Evolutionary conservation across 495 filamentous ascomycete species (phyloP).

Genomic region (Peziza echinospora): DNA sequence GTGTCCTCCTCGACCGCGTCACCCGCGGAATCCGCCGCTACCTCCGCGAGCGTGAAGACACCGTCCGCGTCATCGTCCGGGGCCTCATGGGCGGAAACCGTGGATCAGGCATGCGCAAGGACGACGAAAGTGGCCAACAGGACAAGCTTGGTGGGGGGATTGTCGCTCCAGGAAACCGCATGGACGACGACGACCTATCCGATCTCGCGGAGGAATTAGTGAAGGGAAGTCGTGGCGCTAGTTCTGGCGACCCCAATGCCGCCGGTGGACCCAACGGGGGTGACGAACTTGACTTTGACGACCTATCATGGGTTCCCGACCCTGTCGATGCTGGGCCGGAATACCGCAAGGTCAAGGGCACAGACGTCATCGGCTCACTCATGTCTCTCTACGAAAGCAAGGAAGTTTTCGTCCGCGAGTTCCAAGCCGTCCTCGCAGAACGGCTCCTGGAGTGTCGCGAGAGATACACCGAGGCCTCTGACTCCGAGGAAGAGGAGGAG

Average conservation of each 20-base stretch:
- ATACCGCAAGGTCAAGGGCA: constrained; percentile 67
- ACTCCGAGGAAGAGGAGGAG: constrained; percentile 45
- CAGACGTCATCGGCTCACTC: constrained; percentile 80
- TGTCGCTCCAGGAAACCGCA: not conserved
- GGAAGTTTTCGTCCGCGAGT: constrained; percentile 81
- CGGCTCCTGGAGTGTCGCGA: constrained; percentile 51
- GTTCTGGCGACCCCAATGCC: constrained; percentile 24
- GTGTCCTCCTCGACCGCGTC: constrained; percentile 72
- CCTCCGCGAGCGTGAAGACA: constrained; percentile 82
- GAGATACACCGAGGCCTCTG: no score
- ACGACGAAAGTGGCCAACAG: not conserved
- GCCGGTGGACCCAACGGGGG: constrained; percentile 21
- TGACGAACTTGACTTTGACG: constrained; percentile 64
- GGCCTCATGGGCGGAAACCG: constrained; percentile 55
- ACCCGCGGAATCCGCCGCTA: constrained; percentile 67
- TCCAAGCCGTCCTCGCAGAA: constrained; percentile 65
- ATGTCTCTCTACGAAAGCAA: constrained; percentile 70
- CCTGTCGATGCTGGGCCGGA: constrained; percentile 83
- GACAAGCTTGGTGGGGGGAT: no score
- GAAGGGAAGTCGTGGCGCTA: constrained; percentile 28
- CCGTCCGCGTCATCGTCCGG: constrained; percentile 63
- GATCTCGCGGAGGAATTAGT: constrained; percentile 59
- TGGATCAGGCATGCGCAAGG: constrained; percentile 3
- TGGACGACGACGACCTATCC: constrained; percentile 32
- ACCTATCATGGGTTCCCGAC: constrained; percentile 79